A percentile compares a stretch with the other conserved stretches of the same genome.
These are phyloP conservation scores for Suillus luteus DNA, from an alignment of 768 basidiomycete genomes.

Conservation along the genomic window DNA sequence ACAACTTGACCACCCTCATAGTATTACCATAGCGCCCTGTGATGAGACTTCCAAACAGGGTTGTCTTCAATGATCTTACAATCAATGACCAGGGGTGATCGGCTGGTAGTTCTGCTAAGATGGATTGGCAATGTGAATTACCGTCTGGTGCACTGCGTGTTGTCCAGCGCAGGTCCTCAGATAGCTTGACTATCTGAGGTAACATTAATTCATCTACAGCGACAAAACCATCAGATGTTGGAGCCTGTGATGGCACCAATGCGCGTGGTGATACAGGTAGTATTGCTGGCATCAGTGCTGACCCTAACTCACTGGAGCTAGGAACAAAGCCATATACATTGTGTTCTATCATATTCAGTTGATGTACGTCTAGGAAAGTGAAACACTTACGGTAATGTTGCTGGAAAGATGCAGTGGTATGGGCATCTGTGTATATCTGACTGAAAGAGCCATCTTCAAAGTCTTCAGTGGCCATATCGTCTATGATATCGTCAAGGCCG, in stretches of 20 bases:
- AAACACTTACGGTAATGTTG: neutral
- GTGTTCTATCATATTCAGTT: neutral
- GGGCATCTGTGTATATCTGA: no score
- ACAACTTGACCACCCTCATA: neutral
- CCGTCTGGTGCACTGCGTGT: neutral
- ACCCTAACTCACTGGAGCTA: neutral
- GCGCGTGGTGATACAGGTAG: neutral
- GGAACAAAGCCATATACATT: neutral
- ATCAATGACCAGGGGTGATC: neutral
- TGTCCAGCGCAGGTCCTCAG: neutral
- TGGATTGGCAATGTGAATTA: neutral
- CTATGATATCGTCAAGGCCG: no score
- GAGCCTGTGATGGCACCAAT: neutral
- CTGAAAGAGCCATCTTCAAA: no score
- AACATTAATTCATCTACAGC: neutral
- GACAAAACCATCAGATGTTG: neutral
- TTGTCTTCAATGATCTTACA: neutral
- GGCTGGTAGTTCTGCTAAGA: neutral
- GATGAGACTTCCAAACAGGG: neutral
- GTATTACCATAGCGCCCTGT: neutral
- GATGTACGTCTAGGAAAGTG: neutral
- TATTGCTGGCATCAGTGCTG: neutral
- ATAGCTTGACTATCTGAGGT: neutral
- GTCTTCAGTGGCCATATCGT: no score
- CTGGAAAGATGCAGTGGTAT: neutral